Conservation (phyloP, 352 stramenopile genomes). For the Albugo laibachii region DNA sequence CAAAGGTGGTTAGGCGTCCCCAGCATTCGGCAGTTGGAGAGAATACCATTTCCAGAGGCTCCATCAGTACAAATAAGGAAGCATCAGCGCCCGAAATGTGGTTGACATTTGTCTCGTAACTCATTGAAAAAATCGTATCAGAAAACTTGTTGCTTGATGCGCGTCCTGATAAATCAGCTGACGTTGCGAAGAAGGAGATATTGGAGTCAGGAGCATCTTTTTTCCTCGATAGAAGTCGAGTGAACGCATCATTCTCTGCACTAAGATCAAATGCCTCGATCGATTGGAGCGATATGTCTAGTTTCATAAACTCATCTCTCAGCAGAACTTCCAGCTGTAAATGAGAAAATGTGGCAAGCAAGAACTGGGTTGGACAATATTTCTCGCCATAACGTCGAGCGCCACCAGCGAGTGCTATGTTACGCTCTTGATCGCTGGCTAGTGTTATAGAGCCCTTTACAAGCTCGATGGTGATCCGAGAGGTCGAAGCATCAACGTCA, state of each 20-base stretch:
- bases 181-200: slow-evolving; percentile 3
- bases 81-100: slow-evolving; percentile 38
- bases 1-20: slow-evolving; percentile 45
- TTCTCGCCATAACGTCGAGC: slow-evolving; percentile 38
- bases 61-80: slow-evolving; percentile 61
- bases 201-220: slow-evolving; percentile 9
- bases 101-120: slow-evolving; percentile 56
- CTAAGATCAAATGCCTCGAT: slow-evolving; percentile 78
- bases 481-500: slow-evolving; percentile 22
- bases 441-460: slow-evolving; percentile 57
- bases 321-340: slow-evolving; percentile 50
- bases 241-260: slow-evolving; percentile 65
- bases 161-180: slow-evolving; percentile 1
- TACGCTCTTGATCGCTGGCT: slow-evolving; percentile 51
- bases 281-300: slow-evolving; percentile 70
- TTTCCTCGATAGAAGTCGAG: slow-evolving; percentile 53
- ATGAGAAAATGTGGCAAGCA: slow-evolving; percentile 57
- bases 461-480: slow-evolving; percentile 47
- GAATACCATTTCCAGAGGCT: slow-evolving; percentile 71
- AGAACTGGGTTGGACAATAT: slow-evolving; percentile 54
- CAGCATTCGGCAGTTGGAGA: slow-evolving; percentile 71
- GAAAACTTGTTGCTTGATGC: slow-evolving; percentile 31
- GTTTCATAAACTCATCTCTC: slow-evolving; percentile 42
- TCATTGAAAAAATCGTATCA: slow-evolving; percentile 63
- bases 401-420: slow-evolving; percentile 32